These are phyloP conservation scores for Lactarius sp. DNA, from an alignment of 768 basidiomycete species.

Conservation along the genomic window DNA sequence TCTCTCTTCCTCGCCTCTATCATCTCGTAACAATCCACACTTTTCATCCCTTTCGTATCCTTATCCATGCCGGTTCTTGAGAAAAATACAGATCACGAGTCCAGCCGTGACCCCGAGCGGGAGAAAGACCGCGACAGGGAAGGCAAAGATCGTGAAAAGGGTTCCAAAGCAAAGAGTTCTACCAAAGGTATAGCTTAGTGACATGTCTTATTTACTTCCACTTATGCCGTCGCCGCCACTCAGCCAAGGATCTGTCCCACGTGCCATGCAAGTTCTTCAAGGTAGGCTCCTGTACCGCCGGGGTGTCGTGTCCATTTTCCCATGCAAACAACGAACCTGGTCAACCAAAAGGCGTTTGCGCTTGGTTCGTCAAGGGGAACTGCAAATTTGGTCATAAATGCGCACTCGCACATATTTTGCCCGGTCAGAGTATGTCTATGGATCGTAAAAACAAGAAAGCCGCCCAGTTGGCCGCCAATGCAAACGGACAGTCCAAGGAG, in stretches of 20 bases:
- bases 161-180: conserved; percentile 27
- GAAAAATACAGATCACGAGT: conserved; percentile 25
- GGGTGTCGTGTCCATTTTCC: conserved; percentile 93
- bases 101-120: conserved; percentile 23
- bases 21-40: not conserved
- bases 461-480: conserved; percentile 57
- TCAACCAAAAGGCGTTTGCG: conserved; percentile 73
- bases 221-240: conserved; percentile 9
- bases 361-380: conserved; percentile 93
- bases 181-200: conserved; percentile 26
- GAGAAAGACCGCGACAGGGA: conserved; percentile 26
- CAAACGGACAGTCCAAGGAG: conserved; percentile 34
- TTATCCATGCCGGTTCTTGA: conserved; percentile 26
- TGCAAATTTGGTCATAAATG: conserved; percentile 80
- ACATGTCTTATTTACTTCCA: conserved; percentile 5
- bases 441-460: conserved; percentile 97
- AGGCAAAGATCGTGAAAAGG: conserved; percentile 25
- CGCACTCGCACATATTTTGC: conserved; percentile 89
- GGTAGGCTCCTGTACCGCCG: conserved; percentile 90
- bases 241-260: conserved; percentile 87
- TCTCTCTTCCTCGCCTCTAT: not conserved
- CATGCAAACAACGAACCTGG: conserved; percentile 71
- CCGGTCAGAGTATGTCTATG: conserved; percentile 92
- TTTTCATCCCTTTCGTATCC: not conserved
- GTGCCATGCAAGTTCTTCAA: conserved; percentile 98